Percentiles rank a stretch among this genome's conserved stretches.
These are phyloP conservation scores for Pseudogymnoascus sp. DNA, from an alignment of 2,329 filamentous ascomycete species.

Conservation along the genomic window DNA sequence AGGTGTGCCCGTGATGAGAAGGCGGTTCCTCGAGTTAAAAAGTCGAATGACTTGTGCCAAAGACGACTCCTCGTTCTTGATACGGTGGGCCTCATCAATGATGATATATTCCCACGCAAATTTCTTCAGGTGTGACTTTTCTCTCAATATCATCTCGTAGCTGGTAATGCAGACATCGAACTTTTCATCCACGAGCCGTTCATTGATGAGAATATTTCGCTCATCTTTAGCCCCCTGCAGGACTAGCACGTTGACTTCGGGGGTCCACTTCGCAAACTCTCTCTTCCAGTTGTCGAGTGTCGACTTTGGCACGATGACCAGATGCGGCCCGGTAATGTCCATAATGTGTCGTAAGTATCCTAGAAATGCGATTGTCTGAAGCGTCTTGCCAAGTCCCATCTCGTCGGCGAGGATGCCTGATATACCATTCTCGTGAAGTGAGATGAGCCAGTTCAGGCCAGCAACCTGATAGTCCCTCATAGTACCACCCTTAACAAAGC, in stretches of 20 bases:
- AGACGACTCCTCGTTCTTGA: constrained; percentile 98
- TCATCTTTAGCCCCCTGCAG: constrained; percentile 94
- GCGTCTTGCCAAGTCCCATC: constrained; percentile 96
- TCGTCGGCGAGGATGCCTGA: constrained; percentile 96
- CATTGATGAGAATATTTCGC: constrained; percentile 77
- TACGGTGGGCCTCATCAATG: constrained; percentile 94
- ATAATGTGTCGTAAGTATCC: constrained; percentile 89
- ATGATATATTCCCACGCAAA: constrained; percentile 99
- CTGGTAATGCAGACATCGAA: constrained; percentile 98
- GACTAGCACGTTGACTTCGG: constrained; percentile 88
- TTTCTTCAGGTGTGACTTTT: constrained; percentile 91
- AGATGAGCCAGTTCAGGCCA: constrained; percentile 95
- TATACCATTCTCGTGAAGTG: constrained; percentile 95
- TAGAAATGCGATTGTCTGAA: constrained; percentile 95
- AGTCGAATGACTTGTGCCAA: constrained; percentile 92
- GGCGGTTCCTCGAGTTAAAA: constrained; percentile 89
- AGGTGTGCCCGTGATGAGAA: constrained; percentile 93
- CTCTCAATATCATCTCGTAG: constrained; percentile 96
- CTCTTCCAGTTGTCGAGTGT: constrained; percentile 98
- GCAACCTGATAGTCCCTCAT: constrained; percentile 98
- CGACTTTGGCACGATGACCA: constrained; percentile 90
- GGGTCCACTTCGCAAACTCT: constrained; percentile 89
- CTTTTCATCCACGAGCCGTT: constrained; percentile 84
- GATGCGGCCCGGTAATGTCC: constrained; percentile 81
- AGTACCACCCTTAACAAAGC: constrained; percentile 72